These are phyloP conservation scores for Didymella exigua DNA, from an alignment of 2,329 filamentous ascomycete species.

Conservation along the genomic window DNA sequence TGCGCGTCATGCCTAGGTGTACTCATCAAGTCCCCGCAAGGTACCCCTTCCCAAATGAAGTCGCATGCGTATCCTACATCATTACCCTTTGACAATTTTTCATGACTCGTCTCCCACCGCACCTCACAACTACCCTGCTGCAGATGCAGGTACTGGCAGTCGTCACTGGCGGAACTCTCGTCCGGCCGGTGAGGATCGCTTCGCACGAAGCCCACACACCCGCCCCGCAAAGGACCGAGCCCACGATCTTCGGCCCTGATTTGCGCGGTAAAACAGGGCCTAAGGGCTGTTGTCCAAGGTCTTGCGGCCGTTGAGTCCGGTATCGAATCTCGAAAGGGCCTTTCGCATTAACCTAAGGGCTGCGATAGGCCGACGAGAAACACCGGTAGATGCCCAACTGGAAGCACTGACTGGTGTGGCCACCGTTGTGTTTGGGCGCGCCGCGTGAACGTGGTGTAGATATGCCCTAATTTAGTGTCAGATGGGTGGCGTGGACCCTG, in stretches of 20 bases:
- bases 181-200: not conserved
- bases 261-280: not conserved
- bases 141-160: not conserved
- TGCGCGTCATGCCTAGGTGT: not conserved
- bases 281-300: not conserved
- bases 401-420: slow-evolving; percentile 1
- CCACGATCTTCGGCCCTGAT: not conserved
- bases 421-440: not conserved
- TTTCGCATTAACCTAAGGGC: not conserved
- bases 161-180: not conserved
- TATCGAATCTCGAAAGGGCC: not conserved
- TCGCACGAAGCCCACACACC: not conserved
- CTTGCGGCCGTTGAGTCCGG: not conserved
- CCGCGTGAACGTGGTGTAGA: not conserved
- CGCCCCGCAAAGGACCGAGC: slow-evolving; percentile 1
- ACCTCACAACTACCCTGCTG: not conserved
- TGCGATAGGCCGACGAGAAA: not conserved
- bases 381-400: not conserved
- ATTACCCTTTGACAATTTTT: not conserved
- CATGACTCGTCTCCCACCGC: not conserved
- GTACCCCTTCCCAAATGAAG: not conserved
- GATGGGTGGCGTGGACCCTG: slow-evolving; percentile 4
- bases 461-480: slow-evolving; percentile 8
- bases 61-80: not conserved
- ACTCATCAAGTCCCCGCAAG: not conserved